Base-by-base conservation (phyloP, 108 stramenopile genomes). In the Skeletonema potamos region DNA sequence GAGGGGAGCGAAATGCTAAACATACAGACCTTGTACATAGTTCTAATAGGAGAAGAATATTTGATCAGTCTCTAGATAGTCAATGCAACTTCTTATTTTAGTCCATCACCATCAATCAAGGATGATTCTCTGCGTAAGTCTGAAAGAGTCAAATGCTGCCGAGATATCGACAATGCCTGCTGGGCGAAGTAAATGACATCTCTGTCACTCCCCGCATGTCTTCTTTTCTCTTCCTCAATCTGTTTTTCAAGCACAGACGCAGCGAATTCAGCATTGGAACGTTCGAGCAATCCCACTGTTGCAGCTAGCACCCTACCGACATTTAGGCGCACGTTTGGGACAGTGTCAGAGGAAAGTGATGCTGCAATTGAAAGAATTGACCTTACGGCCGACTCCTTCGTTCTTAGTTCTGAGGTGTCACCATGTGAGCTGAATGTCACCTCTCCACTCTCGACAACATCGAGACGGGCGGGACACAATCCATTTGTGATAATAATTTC, bases 251-350 rank as follows among this genome's bases (percentile, higher is more conserved):
- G 66, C 15, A 83, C 82, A 55, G 81, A 68, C 26, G 82, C 73
- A 20, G 87, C 76, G 28, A 84, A 85, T 20, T 86, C 59, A 17
- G 86, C 69, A 30, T 92, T 90, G 18, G 86, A 81, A 9, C 83
- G 85, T 13, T 87, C 86, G 44, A 92, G 76, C 11, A 85, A 79
- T 54, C 79, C 73, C 10, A 89, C 57, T 1, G 85, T 79, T 1
- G 76, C 66, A 6, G 66, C 82, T 54, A 93, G 77, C n/a, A 84
- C 74, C 32, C 88, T 73, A 12, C 92, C 92, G 33, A 96, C 91
- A 72, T 93, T 93, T 54, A 96, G 62, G 22, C 92, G 84, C 44
- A 96, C 92, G 69, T 96, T 96, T 6, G 88, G 89, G 24, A 96
- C 86, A 2, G 54, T 58, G 67, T 96, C 95, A n/a, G 75, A 66